Base-by-base conservation (phyloP, 306 rosid species). In the Senna siamea region DNA sequence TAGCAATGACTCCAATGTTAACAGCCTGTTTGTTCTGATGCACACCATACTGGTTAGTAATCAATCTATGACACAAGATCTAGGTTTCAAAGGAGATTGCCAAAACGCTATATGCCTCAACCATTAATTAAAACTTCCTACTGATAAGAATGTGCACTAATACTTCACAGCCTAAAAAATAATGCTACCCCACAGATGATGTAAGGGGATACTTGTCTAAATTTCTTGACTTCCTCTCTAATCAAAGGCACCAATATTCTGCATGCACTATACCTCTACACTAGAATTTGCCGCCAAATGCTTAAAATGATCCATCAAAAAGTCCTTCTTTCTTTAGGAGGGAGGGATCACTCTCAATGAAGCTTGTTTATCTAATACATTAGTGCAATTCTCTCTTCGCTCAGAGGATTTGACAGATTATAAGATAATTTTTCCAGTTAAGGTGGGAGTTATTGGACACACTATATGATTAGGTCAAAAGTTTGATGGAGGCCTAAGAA, bases 1-100 rank as follows among this genome's bases (percentile, higher is more conserved):
- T 14, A 15, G 43, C 65, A 30, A 14, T 14, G 43, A 11, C 43
- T 14, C 12, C 22, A 32, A 58, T 32, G 12, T n/a, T 32, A 30
- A 32, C 43, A 30, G n/a, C 22, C 17, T 20, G 14, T 58, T 20
- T 41, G 12, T 15, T 58, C n/a, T 1, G 0, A 30, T 28, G 43
- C 17, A 58, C 22, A 55, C 35, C 35, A 30, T 6, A 14, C 18
- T 58, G 15, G 22, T 6, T 15, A 20, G 15, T 19, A 58, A 58
- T 58, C 65, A 30, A 5, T 7, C 15, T 7, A 34, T 30, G 43
- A 11, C 43, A 58, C 43, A 37, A 7, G 9, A 58, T 15, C 65
- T 30, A 58, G 41, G 65, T n/a, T 58, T n/a, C 22, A 58, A 30
- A 58, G 65, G 19, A 58, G 15, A 58, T 32, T 15, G 65, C 20